phyloP scores from a whole-genome alignment of 2,329 filamentous ascomycete genomes.

The Penicillium sp. region DNA sequence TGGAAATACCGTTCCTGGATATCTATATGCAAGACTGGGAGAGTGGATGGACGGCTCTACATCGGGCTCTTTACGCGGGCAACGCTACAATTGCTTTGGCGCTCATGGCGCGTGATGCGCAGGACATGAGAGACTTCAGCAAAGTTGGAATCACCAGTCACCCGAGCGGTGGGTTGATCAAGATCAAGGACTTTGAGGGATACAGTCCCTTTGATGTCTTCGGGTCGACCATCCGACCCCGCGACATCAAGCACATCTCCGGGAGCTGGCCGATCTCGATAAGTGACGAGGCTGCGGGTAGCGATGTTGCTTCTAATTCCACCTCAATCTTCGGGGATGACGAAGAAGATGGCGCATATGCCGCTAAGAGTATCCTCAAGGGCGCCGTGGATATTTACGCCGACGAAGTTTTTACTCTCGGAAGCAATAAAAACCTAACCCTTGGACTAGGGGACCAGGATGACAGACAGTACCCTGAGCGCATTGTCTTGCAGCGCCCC shows the following conservation, averaged over 20 bases:
- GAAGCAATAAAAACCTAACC: slow-evolving; percentile 92
- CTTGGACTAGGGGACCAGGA: slow-evolving; percentile 94
- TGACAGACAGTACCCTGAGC: slow-evolving; percentile 89
- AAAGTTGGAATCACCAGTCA: slow-evolving; percentile 55
- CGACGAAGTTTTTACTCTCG: slow-evolving; percentile 89
- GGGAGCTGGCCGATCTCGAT: slow-evolving; percentile 40
- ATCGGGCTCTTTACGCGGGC: slow-evolving; percentile 84
- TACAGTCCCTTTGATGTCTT: slow-evolving; percentile 94
- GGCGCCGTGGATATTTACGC: slow-evolving; percentile 54
- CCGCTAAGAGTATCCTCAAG: slow-evolving; percentile 28
- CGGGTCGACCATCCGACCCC: slow-evolving; percentile 76
- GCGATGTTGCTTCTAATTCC: slow-evolving; percentile 29
- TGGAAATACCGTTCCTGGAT: slow-evolving; percentile 80
- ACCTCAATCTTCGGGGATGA: slow-evolving; percentile 47
- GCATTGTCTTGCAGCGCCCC: slow-evolving; percentile 72
- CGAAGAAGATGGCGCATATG: slow-evolving; percentile 46
- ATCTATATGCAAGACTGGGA: slow-evolving; percentile 84
- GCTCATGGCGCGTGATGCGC: slow-evolving; percentile 74
- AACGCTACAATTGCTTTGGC: slow-evolving; percentile 83
- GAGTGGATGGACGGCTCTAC: slow-evolving; percentile 93
- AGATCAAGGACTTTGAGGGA: slow-evolving; percentile 92
- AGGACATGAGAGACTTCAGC: slow-evolving; percentile 63
- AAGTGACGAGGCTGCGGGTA: slow-evolving; percentile 45
- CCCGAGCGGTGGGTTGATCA: slow-evolving; percentile 74
- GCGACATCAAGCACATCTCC: slow-evolving; percentile 56